phyloP scores from a whole-genome alignment of 768 basidiomycete genomes.

The Mycena galopus region DNA sequence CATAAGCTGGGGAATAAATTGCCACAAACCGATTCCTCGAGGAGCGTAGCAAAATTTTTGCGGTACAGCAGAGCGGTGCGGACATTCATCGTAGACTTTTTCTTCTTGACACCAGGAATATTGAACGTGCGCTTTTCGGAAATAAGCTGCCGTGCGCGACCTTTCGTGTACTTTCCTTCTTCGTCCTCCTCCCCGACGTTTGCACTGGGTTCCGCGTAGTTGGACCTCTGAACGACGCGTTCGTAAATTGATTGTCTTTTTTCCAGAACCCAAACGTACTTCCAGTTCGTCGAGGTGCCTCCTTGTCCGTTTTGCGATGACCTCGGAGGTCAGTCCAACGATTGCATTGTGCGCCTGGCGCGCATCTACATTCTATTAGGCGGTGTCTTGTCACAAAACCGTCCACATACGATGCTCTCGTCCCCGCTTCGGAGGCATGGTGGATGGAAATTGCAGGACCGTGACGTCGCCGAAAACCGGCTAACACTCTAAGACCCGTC shows the following conservation, averaged over 20 bases:
- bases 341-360: constrained; percentile 61
- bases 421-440: constrained; percentile 33
- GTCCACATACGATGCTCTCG: constrained; percentile 32
- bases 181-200: constrained; percentile 31
- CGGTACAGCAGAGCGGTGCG: constrained; percentile 70
- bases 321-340: constrained; percentile 66
- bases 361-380: constrained; percentile 50
- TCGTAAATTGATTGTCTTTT: constrained; percentile 21
- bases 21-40: constrained; percentile 55
- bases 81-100: constrained; percentile 86
- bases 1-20: neutral
- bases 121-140: constrained; percentile 32
- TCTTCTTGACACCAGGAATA: constrained; percentile 62
- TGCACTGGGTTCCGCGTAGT: constrained; percentile 65
- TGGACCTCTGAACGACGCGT: constrained; percentile 69
- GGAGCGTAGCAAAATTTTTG: constrained; percentile 78
- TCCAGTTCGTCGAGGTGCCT: constrained; percentile 89
- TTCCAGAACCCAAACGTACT: constrained; percentile 52
- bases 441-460: too few species aligned
- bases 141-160: constrained; percentile 35
- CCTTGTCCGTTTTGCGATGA: constrained; percentile 81
- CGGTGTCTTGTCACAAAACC: neutral
- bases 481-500: too few species aligned
- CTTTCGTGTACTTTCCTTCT: constrained; percentile 35
- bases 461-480: too few species aligned